Percentiles rank a stretch among this genome's conserved stretches.
Evolutionary conservation across 106 monocot genomes (phyloP).

Genomic region (Allium fistulosum): DNA sequence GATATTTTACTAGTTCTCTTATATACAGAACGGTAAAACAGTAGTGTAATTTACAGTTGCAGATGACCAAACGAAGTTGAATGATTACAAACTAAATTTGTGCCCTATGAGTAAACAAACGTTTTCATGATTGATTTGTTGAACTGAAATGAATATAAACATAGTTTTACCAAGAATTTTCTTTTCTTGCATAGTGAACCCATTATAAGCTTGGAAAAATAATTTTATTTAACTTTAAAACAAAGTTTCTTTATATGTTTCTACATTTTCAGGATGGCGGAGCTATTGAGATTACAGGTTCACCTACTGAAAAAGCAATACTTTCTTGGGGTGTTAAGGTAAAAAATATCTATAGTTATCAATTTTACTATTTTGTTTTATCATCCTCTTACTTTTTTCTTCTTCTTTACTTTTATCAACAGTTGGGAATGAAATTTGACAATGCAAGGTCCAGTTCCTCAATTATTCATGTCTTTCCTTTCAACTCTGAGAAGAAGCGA

Average conservation of each 20-base stretch:
- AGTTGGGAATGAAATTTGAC: conserved; percentile 79
- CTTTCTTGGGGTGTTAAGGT: conserved; percentile 89
- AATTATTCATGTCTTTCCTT: conserved; percentile 73
- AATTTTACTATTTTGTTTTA: too few species aligned
- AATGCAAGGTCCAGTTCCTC: conserved; percentile 56
- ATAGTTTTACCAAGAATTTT: too few species aligned
- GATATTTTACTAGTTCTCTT: too few species aligned
- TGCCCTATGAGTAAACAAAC: too few species aligned
- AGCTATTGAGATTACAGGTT: conserved; percentile 66
- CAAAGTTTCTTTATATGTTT: conserved; percentile 3
- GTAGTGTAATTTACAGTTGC: too few species aligned
- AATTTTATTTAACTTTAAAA: background rate
- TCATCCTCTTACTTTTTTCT: background rate
- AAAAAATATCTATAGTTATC: background rate
- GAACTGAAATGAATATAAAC: too few species aligned
- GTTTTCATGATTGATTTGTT: too few species aligned
- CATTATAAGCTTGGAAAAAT: too few species aligned
- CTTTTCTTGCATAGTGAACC: too few species aligned
- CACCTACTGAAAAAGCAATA: conserved; percentile 95
- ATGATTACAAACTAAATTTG: too few species aligned
- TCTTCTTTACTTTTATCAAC: background rate
- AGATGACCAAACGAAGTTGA: too few species aligned
- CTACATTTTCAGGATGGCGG: conserved; percentile 43
- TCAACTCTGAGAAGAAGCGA: conserved; percentile 97
- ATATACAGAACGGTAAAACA: too few species aligned